These are phyloP conservation scores for Auriscalpium microsporum DNA, from an alignment of 768 basidiomycete species.

Conservation along the genomic window DNA sequence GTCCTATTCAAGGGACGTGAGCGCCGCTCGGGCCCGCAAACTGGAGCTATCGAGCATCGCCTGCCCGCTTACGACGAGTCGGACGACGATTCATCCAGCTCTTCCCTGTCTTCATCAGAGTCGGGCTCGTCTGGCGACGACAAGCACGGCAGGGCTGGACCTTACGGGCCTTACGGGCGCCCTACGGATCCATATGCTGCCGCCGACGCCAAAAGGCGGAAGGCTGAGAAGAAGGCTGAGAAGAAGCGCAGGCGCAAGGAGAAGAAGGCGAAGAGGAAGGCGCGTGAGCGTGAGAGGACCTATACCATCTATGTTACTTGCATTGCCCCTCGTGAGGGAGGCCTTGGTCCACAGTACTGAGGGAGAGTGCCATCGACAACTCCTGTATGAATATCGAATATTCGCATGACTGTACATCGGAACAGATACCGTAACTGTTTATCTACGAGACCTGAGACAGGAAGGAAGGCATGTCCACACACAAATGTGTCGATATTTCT, in stretches of 20 bases:
- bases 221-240: constrained; percentile 46
- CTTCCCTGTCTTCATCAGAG: constrained; percentile 24
- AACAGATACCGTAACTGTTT: too few species aligned
- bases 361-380: neutral
- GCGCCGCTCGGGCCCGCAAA: constrained; percentile 58
- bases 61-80: constrained; percentile 40
- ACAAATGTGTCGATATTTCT: too few species aligned
- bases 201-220: constrained; percentile 43
- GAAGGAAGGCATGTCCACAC: too few species aligned
- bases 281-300: constrained; percentile 50
- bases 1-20: constrained; percentile 75
- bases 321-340: constrained; percentile 25
- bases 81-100: constrained; percentile 31
- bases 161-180: constrained; percentile 23
- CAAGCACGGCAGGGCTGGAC: constrained; percentile 23
- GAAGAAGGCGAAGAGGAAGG: constrained; percentile 51
- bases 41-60: constrained; percentile 46
- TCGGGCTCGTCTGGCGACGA: constrained; percentile 32
- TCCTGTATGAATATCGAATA: too few species aligned
- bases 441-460: too few species aligned
- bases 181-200: constrained; percentile 36
- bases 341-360: constrained; percentile 10
- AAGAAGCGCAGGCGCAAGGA: constrained; percentile 55
- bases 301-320: constrained; percentile 59
- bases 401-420: too few species aligned